These are phyloP conservation scores for Pseudopyrenochaeta lycopersici DNA, from an alignment of 2,329 filamentous ascomycete species.

Conservation along the genomic window DNA sequence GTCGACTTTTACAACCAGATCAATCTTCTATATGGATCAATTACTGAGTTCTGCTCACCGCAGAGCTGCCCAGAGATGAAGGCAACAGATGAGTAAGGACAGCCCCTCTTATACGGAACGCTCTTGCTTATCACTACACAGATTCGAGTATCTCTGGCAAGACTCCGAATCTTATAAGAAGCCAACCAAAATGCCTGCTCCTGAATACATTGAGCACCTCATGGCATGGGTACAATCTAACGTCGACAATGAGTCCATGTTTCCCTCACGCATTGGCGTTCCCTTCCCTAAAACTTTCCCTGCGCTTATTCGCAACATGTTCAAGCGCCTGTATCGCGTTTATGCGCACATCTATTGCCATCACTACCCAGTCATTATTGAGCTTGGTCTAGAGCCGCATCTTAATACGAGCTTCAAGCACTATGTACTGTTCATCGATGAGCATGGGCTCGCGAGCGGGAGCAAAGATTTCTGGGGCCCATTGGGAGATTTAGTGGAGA, in stretches of 20 bases:
- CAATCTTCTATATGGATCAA: slow-evolving; percentile 97
- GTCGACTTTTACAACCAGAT: slow-evolving; percentile 99
- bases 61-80: slow-evolving; percentile 99
- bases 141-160: slow-evolving; percentile 99
- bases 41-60: slow-evolving; percentile 98
- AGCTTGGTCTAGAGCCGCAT: slow-evolving; percentile 94
- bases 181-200: slow-evolving; percentile 97
- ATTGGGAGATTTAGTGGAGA: slow-evolving; percentile 93
- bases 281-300: slow-evolving; percentile 92
- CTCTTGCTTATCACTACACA: slow-evolving; percentile 45
- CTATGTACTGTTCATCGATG: slow-evolving; percentile 97
- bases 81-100: slow-evolving; percentile 90
- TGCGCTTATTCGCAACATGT: slow-evolving; percentile 96
- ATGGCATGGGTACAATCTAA: slow-evolving; percentile 97
- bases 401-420: slow-evolving; percentile 99
- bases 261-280: slow-evolving; percentile 94
- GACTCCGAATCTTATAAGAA: slow-evolving; percentile 93
- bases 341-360: slow-evolving; percentile 98
- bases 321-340: slow-evolving; percentile 98
- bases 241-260: slow-evolving; percentile 93
- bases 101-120: too few relatives aligned
- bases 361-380: slow-evolving; percentile 95
- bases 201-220: slow-evolving; percentile 96
- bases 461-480: slow-evolving; percentile 96
- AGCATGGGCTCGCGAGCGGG: slow-evolving; percentile 89